These are phyloP conservation scores for Termitomyces sp. DNA, from an alignment of 768 basidiomycete genomes.

Conservation along the genomic window DNA sequence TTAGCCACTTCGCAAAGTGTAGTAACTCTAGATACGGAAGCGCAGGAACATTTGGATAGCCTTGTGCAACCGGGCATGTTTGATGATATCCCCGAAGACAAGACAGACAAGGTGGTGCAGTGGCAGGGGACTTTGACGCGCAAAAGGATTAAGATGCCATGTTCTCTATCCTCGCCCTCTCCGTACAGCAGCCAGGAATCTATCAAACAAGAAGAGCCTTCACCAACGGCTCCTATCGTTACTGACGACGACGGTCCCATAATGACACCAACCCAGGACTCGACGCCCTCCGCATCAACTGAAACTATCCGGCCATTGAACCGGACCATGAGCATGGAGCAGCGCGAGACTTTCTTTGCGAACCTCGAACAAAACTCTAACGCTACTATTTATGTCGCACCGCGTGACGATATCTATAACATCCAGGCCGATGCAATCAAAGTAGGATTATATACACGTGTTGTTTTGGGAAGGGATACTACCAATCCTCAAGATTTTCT, in stretches of 20 bases:
- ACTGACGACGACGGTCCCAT: background rate
- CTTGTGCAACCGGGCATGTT: constrained; percentile 42
- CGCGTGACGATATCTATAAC: constrained; percentile 36
- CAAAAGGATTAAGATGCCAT: constrained; percentile 42
- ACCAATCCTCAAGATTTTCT: constrained; percentile 38
- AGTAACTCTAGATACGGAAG: constrained; percentile 44
- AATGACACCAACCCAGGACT: background rate
- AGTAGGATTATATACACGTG: constrained; percentile 38
- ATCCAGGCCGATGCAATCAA: constrained; percentile 36
- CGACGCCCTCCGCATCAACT: constrained; percentile 8
- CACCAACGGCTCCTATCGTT: background rate
- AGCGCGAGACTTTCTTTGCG: constrained; percentile 47
- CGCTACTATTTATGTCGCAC: constrained; percentile 47
- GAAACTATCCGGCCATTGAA: constrained; percentile 23
- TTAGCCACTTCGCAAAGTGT: constrained; percentile 35
- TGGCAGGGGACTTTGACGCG: constrained; percentile 28
- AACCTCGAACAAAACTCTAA: constrained; percentile 36
- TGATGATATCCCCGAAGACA: constrained; percentile 12
- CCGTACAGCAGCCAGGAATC: constrained; percentile 33
- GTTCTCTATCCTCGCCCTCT: constrained; percentile 48
- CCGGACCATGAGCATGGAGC: constrained; percentile 47
- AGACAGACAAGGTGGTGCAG: constrained; percentile 28
- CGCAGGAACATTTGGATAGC: constrained; percentile 40
- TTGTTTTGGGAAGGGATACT: constrained; percentile 32
- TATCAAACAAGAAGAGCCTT: constrained; percentile 1